phyloP scores from a whole-genome alignment of 2,329 filamentous ascomycete genomes.

The Claviceps monticola region DNA sequence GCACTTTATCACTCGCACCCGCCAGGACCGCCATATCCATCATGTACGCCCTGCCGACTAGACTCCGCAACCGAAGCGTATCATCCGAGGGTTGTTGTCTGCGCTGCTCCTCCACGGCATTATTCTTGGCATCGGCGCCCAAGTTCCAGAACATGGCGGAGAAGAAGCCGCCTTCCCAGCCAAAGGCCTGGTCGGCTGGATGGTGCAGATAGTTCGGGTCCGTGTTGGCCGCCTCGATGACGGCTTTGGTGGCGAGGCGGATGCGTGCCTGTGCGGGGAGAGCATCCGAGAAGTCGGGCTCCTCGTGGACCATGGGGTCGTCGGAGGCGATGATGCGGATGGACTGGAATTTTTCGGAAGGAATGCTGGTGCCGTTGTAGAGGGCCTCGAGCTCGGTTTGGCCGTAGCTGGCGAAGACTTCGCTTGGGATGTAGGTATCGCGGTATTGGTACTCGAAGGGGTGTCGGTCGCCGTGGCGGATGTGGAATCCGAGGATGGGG shows the following conservation, averaged over 20 bases:
- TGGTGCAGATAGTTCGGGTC: slow-evolving; percentile 41
- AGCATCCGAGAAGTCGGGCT: slow-evolving; percentile 44
- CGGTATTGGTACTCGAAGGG: slow-evolving; percentile 66
- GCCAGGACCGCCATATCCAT: slow-evolving; percentile 67
- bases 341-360: slow-evolving; percentile 23
- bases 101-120: slow-evolving; percentile 17
- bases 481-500: slow-evolving; percentile 53
- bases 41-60: slow-evolving; percentile 69
- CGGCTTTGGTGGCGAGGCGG: slow-evolving; percentile 53
- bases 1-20: slow-evolving; percentile 50
- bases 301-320: slow-evolving; percentile 60
- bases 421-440: slow-evolving; percentile 63
- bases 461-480: slow-evolving; percentile 67
- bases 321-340: slow-evolving; percentile 62
- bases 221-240: slow-evolving; percentile 24
- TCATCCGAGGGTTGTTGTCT: slow-evolving; percentile 27
- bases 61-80: slow-evolving; percentile 54
- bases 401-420: slow-evolving; percentile 50
- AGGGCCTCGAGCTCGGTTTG: slow-evolving; percentile 37
- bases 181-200: slow-evolving; percentile 62
- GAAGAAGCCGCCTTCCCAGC: slow-evolving; percentile 85
- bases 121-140: slow-evolving; percentile 34
- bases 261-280: slow-evolving; percentile 62
- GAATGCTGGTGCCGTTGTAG: slow-evolving; percentile 29
- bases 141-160: slow-evolving; percentile 69